These are phyloP conservation scores for Cladobotryum protrusum DNA, from an alignment of 2,329 filamentous ascomycete species.

Conservation along the genomic window DNA sequence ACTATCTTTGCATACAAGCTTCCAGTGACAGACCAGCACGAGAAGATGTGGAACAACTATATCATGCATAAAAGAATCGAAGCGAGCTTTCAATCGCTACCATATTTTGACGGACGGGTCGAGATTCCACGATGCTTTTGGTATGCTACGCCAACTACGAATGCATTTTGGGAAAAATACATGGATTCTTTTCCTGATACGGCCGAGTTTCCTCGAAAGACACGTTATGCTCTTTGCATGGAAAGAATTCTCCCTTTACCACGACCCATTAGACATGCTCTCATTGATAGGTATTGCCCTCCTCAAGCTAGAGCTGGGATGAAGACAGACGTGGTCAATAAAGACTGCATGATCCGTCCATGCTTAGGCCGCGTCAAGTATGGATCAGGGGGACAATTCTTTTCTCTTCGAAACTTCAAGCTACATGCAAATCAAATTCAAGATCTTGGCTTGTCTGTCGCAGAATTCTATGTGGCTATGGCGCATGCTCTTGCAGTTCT, in stretches of 20 bases:
- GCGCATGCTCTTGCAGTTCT: constrained; percentile 44
- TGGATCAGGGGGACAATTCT: neutral
- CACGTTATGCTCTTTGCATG: constrained; percentile 1
- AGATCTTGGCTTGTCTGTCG: constrained; percentile 28
- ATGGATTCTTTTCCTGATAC: neutral
- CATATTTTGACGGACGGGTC: neutral
- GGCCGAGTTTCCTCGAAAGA: neutral
- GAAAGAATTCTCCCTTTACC: constrained; percentile 1
- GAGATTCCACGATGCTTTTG: constrained; percentile 3
- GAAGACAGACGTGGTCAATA: neutral
- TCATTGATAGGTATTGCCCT: neutral
- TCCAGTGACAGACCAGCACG: neutral
- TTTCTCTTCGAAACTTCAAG: constrained; percentile 3
- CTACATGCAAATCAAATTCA: constrained; percentile 46
- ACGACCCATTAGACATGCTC: neutral
- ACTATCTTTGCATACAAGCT: constrained; percentile 2
- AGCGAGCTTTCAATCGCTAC: neutral
- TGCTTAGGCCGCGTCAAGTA: neutral
- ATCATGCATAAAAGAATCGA: constrained; percentile 3
- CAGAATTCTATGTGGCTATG: constrained; percentile 38
- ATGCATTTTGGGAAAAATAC: neutral
- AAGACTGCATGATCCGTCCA: constrained; percentile 1
- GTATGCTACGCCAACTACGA: neutral
- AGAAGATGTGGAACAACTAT: constrained; percentile 2
- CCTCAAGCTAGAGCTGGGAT: neutral